These are phyloP conservation scores for Candida multigemmis DNA, from an alignment of 805 yeast genomes.

Conservation along the genomic window DNA sequence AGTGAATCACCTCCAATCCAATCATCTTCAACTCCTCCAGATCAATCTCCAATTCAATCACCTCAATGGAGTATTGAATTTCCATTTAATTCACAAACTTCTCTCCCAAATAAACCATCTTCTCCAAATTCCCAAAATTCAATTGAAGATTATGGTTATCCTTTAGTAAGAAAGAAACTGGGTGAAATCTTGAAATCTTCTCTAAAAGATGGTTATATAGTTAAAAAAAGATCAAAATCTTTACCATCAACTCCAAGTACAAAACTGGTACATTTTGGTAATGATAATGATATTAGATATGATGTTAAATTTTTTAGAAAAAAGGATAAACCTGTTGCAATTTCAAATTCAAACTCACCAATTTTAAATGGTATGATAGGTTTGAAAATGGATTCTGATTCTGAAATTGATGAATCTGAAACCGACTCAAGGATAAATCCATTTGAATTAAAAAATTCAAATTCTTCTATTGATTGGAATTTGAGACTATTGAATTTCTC, in stretches of 20 bases:
- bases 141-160: constrained; percentile 7
- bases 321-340: constrained; percentile 69
- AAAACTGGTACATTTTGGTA: constrained; percentile 75
- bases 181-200: constrained; percentile 83
- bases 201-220: constrained; percentile 37
- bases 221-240: constrained; percentile 19
- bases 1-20: neutral
- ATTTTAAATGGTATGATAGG: constrained; percentile 18
- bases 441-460: neutral
- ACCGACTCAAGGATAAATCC: constrained; percentile 3
- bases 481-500: constrained; percentile 34
- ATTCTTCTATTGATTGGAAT: constrained; percentile 29
- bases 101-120: constrained; percentile 4
- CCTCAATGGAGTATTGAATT: no score
- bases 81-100: constrained; percentile 1
- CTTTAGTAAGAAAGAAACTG: constrained; percentile 67
- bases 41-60: neutral
- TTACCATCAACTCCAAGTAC: constrained; percentile 47
- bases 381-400: constrained; percentile 9
- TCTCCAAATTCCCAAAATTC: constrained; percentile 2
- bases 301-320: constrained; percentile 54
- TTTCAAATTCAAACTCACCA: constrained; percentile 63
- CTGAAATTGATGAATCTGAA: constrained; percentile 7
- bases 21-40: neutral
- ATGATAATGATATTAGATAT: constrained; percentile 51